A percentile compares a stretch with the other conserved stretches of the same genome.
Conservation (phyloP, 2,329 filamentous ascomycete genomes). For the Paraphoma chrysanthemicola region DNA sequence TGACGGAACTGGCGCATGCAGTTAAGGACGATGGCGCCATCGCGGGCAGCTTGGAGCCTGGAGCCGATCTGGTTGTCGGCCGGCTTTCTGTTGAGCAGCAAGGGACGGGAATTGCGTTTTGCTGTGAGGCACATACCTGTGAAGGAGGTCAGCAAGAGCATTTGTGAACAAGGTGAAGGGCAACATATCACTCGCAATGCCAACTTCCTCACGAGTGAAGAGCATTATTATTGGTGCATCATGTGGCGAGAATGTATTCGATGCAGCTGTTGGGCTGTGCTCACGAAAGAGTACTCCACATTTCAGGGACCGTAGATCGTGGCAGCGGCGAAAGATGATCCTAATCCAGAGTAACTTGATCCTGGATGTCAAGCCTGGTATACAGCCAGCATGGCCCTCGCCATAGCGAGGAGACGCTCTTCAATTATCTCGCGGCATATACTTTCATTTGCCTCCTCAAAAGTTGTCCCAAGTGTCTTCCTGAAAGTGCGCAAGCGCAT, state of each 20-base stretch:
- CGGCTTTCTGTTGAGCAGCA: conserved; percentile 20
- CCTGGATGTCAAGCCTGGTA: conserved; percentile 18
- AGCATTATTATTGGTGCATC: conserved; percentile 8
- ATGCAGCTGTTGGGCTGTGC: conserved; percentile 21
- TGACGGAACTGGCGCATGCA: conserved; percentile 22
- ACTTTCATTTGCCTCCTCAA: conserved; percentile 12
- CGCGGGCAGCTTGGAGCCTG: conserved; percentile 22
- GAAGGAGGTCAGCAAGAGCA: too few relatives aligned
- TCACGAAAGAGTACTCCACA: conserved; percentile 13
- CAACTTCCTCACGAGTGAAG: conserved; percentile 15
- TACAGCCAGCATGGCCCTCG: conserved; percentile 10
- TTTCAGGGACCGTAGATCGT: conserved; percentile 10
- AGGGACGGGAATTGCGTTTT: conserved; percentile 19
- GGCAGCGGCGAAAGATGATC: conserved; percentile 12
- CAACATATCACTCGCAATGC: conserved; percentile 17
- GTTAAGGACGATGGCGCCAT: conserved; percentile 21
- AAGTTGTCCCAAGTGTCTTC: too few relatives aligned
- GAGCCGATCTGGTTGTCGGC: conserved; percentile 13
- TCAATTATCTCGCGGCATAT: conserved; percentile 14
- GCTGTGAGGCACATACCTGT: conserved; percentile 1
- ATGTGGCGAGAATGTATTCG: conserved; percentile 17
- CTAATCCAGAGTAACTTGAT: conserved; percentile 17
- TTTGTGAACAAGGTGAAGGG: conserved; percentile 10
- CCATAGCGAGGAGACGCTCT: conserved; percentile 12
- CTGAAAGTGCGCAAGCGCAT: too few relatives aligned